A percentile compares a stretch with the other conserved stretches of the same genome.
Conservation (phyloP, 129 eudicot genomes). For the Ambrosia trifida region DNA sequence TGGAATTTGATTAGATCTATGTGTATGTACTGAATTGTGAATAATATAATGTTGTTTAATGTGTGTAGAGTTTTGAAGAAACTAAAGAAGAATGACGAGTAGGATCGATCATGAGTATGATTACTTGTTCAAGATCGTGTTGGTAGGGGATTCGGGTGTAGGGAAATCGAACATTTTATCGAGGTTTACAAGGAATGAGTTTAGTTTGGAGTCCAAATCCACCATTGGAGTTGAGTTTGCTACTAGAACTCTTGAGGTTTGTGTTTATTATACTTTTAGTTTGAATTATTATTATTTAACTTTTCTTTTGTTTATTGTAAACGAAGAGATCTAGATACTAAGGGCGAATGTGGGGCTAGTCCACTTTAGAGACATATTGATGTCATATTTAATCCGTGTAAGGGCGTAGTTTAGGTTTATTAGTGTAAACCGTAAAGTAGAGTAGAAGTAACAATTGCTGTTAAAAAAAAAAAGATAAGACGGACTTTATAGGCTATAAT, state of each 20-base stretch:
- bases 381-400: too few relatives aligned
- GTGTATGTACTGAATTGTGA: background rate
- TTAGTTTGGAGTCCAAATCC: constrained; percentile 54
- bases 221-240: constrained; percentile 58
- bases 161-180: constrained; percentile 48
- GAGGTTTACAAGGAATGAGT: constrained; percentile 47
- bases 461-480: too few relatives aligned
- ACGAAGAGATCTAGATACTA: too few relatives aligned
- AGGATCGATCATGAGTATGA: constrained; percentile 48
- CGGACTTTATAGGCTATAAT: too few relatives aligned
- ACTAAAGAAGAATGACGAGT: constrained; percentile 31
- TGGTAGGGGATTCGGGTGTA: constrained; percentile 51
- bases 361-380: too few relatives aligned
- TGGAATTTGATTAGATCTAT: constrained; percentile 2
- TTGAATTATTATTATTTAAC: too few relatives aligned
- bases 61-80: constrained; percentile 13
- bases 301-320: too few relatives aligned
- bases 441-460: too few relatives aligned
- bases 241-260: constrained; percentile 49
- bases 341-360: too few relatives aligned
- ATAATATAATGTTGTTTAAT: background rate
- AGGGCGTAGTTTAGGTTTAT: too few relatives aligned
- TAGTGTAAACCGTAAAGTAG: too few relatives aligned
- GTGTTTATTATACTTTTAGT: background rate
- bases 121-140: constrained; percentile 45